phyloP scores from a whole-genome alignment of 768 basidiomycete species.

The Lactarius sp. region DNA sequence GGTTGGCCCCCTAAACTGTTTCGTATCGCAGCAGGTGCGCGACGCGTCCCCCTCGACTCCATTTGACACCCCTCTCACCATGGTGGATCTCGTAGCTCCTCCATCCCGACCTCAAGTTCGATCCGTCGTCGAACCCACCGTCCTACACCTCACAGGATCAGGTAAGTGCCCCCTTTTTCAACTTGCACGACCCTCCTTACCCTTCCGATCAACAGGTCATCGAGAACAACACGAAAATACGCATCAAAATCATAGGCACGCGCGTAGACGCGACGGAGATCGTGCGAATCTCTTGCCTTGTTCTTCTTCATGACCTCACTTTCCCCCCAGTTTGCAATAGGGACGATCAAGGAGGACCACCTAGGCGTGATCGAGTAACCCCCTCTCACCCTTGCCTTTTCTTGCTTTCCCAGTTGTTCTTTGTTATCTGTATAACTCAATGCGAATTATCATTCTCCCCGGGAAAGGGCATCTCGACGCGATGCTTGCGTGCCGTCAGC shows the following conservation, averaged over 20 bases:
- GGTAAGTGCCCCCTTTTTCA: conserved; percentile 37
- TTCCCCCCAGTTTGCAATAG: conserved; percentile 79
- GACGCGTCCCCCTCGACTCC: neutral
- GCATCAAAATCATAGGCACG: conserved; percentile 97
- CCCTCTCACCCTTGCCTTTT: neutral
- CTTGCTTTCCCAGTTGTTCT: neutral
- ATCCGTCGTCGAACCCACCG: conserved; percentile 95
- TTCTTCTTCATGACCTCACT: neutral
- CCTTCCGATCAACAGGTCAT: conserved; percentile 56
- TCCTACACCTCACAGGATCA: conserved; percentile 90
- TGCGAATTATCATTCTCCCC: neutral
- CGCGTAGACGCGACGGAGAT: conserved; percentile 98
- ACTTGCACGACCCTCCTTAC: neutral
- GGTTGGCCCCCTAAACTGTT: conserved; percentile 89
- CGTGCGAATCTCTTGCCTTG: conserved; percentile 43
- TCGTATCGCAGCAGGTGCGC: conserved; percentile 91
- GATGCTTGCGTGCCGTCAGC: too few relatives aligned
- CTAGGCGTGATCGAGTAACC: conserved; percentile 80
- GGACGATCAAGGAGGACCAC: conserved; percentile 97
- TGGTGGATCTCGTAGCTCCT: conserved; percentile 55
- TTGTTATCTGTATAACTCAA: conserved; percentile 2
- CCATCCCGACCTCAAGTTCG: conserved; percentile 90
- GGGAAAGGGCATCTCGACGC: too few relatives aligned
- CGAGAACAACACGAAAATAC: conserved; percentile 86
- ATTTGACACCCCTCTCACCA: neutral